These are phyloP conservation scores for Cystobasidiaceae sp. DNA, from an alignment of 1,284 basidiomycete species.

Conservation along the genomic window DNA sequence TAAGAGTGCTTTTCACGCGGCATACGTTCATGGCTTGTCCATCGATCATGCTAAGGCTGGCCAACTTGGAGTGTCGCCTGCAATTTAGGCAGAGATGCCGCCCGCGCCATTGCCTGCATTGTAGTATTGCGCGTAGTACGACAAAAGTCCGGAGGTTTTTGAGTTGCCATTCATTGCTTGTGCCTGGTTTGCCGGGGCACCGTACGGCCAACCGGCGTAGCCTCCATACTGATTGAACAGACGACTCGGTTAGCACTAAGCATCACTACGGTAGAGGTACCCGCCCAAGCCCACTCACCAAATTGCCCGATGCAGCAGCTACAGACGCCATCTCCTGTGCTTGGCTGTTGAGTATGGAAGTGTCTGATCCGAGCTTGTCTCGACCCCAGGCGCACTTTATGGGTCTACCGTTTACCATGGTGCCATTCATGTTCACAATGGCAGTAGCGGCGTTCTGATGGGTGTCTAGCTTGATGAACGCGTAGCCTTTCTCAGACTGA, in stretches of 20 bases:
- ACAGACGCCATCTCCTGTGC: conserved; percentile 8
- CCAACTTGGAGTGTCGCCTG: neutral
- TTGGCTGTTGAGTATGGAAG: conserved; percentile 21
- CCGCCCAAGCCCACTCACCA: neutral
- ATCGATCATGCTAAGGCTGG: neutral
- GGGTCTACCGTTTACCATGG: conserved; percentile 88
- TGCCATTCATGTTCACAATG: conserved; percentile 88
- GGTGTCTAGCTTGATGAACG: conserved; percentile 95
- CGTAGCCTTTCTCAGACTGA: conserved; percentile 96
- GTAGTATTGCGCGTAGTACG: conserved; percentile 14
- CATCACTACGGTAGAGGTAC: neutral
- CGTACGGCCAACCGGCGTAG: conserved; percentile 25
- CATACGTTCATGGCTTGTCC: no score
- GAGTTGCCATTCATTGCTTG: neutral
- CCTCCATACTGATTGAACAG: neutral
- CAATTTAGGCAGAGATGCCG: neutral
- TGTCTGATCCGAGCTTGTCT: conserved; percentile 60
- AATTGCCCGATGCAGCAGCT: neutral
- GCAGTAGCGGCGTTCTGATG: conserved; percentile 97
- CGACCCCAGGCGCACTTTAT: conserved; percentile 99
- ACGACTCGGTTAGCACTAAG: neutral
- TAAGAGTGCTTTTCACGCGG: no score
- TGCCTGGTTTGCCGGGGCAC: neutral
- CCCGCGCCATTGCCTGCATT: neutral
- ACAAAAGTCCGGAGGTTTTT: neutral